Conservation (phyloP, 2,329 filamentous ascomycete genomes). For the Colletotrichum chlorophyti region DNA sequence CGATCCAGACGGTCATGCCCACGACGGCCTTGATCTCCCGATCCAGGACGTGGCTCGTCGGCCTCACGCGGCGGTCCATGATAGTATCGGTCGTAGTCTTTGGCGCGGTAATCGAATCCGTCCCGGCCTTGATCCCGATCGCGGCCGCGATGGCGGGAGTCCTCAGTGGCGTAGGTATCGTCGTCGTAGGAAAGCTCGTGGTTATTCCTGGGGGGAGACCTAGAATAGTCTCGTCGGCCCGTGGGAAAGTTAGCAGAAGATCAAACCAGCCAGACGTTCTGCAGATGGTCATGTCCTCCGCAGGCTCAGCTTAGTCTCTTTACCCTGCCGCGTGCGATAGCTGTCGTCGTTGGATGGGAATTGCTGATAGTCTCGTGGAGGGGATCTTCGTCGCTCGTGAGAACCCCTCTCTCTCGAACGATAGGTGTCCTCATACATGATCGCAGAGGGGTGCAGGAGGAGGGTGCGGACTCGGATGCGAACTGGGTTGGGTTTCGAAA, state of each 20-base stretch:
- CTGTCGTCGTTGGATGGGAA: slow-evolving; percentile 42
- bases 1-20: slow-evolving; percentile 37
- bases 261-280: slow-evolving; percentile 35
- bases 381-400: slow-evolving; percentile 29
- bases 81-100: slow-evolving; percentile 31
- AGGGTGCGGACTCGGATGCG: slow-evolving; percentile 1
- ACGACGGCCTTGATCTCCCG: slow-evolving; percentile 35
- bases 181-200: slow-evolving; percentile 42
- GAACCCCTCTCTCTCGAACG: slow-evolving; percentile 25
- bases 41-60: slow-evolving; percentile 28
- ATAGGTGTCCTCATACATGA: slow-evolving; percentile 26
- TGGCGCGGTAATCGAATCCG: slow-evolving; percentile 11
- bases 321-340: slow-evolving; percentile 58
- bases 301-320: slow-evolving; percentile 38
- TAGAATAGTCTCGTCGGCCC: slow-evolving; percentile 50
- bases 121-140: slow-evolving; percentile 32
- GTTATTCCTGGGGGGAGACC: slow-evolving; percentile 48
- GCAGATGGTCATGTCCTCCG: slow-evolving; percentile 29
- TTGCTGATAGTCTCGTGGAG: slow-evolving; percentile 25
- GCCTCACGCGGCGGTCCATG: slow-evolving; percentile 32
- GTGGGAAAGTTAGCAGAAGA: slow-evolving; percentile 53
- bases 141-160: slow-evolving; percentile 35
- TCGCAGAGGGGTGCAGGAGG: slow-evolving; percentile 17
- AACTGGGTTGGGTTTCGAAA: slow-evolving; percentile 8
- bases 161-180: slow-evolving; percentile 33